Base-by-base conservation (phyloP, 2,329 filamentous ascomycete genomes). In the Hypoxylon sp. region DNA sequence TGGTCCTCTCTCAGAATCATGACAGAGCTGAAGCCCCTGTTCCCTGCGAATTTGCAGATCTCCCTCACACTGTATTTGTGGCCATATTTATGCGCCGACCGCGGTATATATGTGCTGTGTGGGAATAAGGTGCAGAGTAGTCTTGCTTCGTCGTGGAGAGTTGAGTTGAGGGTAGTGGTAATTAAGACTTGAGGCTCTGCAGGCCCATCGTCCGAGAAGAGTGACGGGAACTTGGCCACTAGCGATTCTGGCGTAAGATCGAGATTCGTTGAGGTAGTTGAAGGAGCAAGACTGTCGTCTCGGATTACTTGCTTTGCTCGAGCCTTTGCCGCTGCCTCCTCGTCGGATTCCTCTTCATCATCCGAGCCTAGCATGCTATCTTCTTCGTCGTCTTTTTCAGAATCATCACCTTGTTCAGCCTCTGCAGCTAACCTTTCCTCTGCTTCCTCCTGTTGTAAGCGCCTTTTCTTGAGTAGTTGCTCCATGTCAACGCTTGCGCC, bases 51-150 rank as follows among this genome's bases (percentile, higher is more conserved):
- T 70, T 90, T 88, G 75, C 92, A 89, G 72, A 99, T 98, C 79
- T 99, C 96, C 53, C 92, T 88, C 23, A 99, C 86, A 23, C 91
- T 95, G 83, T 97, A 98, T 78, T 97, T 97, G 85, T 98, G 90
- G 7, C 90, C 89, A 79, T 94, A 93, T 57, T 89, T 89, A 79
- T 98, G 94, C 10, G 90, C 89, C 6, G 92, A 94, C 64, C 96
- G 91, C 1, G 90, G 93, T 73, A 99, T 92, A 81, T 98, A 98
- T 79, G 91, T 91, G 63, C 83, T 85, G 82, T 97, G 94, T 23
- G 96, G 95, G 82, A 98, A 97, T 66, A 98, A 83, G 9, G 87
- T 87, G 67, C 91, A 92, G 66, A 98, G 87, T 43, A 94, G 85
- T 65, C 92, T 81, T 52, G 93, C 94, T 83, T 97, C 89, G 68